Percentiles rank a stretch among this genome's conserved stretches.
These are phyloP conservation scores for Pichia nakasei DNA, from an alignment of 805 yeast genomes.

Conservation along the genomic window DNA sequence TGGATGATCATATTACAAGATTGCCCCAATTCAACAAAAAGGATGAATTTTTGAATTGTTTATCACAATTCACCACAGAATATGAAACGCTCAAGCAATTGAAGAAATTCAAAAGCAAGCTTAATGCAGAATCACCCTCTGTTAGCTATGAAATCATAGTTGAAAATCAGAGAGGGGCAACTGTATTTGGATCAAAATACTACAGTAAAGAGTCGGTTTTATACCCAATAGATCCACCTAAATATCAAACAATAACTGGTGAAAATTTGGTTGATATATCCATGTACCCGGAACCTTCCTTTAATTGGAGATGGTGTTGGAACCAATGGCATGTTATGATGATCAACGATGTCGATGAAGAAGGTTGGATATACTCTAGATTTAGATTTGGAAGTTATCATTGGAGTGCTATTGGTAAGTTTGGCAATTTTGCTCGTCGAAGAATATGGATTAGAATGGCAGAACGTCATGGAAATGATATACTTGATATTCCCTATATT, in stretches of 20 bases:
- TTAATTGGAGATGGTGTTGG: slow-evolving; percentile 49
- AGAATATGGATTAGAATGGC: slow-evolving; percentile 40
- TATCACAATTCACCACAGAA: slow-evolving; percentile 15
- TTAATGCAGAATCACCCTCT: slow-evolving; percentile 2
- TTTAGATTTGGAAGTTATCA: slow-evolving; percentile 31
- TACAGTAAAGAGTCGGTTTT: slow-evolving; percentile 38
- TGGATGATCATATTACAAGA: slow-evolving; percentile 20
- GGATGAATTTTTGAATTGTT: slow-evolving; percentile 20
- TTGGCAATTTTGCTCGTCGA: slow-evolving; percentile 43
- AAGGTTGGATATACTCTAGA: slow-evolving; percentile 47
- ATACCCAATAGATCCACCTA: slow-evolving; percentile 43
- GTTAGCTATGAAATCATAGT: slow-evolving; percentile 33
- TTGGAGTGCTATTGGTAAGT: slow-evolving; percentile 44
- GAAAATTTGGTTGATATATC: slow-evolving; percentile 23
- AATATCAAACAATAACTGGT: slow-evolving; percentile 38
- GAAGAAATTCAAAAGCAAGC: slow-evolving; percentile 6
- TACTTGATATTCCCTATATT: background rate
- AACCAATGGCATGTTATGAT: slow-evolving; percentile 44
- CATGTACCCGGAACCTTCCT: slow-evolving; percentile 39
- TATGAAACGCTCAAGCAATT: slow-evolving; percentile 8
- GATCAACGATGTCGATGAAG: slow-evolving; percentile 49
- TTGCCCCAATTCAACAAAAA: slow-evolving; percentile 24
- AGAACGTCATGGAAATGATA: slow-evolving; percentile 1
- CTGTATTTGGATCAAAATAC: slow-evolving; percentile 42
- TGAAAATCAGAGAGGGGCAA: slow-evolving; percentile 49